Evolutionary conservation across 805 yeast genomes (phyloP), one percentile per base, ranked within the genome.

Genomic region (Ogataea corticis): DNA sequence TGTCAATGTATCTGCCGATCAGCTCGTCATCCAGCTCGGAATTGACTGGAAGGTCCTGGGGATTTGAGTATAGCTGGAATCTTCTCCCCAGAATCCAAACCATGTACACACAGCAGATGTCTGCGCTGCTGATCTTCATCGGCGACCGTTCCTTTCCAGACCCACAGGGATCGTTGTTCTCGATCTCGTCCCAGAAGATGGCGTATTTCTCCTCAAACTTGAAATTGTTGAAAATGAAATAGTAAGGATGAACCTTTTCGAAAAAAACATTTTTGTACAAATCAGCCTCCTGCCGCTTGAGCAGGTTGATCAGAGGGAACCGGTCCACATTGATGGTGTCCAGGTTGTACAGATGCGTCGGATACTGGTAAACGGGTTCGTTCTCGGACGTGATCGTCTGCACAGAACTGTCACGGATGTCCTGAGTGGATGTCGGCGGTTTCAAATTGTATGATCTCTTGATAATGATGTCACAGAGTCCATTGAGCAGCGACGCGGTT

Each of bases 21-120:
- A 58, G 44, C 9, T 53, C 65, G 31, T 62, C 60, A 27, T 54
- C 56, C 30, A 67, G 48, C 18, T 53, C 45, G 0, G 61, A 43
- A 29, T 54, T 46, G 19, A 35, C 19, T 2, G 63, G 58, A n/a
- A 54, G 33, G 10, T 52, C 50, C 32, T 58, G 51, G 6, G 64
- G 61, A 39, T 52, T 46, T 13, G 66, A 56, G 47, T 48, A 60
- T 35, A 56, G 52, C 45, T 61, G 63, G 41, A 61, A 69, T 30
- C 70, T 46, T 33, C 66, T 54, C 6, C 72, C 75, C 15, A 72
- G 51, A 16, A 71, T 63, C 75, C 76, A 75, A 12, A 75, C 73
- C 54, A 75, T 63, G 52, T 75, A 76, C 10, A 76, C 69, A 37
- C 74, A 67, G 36, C 79, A 75, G 15, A 75, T 62, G 43, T 66